Percentiles rank a stretch among this genome's conserved stretches.
phyloP scores from a whole-genome alignment of 768 basidiomycete genomes.

The Lactarius vividus region DNA sequence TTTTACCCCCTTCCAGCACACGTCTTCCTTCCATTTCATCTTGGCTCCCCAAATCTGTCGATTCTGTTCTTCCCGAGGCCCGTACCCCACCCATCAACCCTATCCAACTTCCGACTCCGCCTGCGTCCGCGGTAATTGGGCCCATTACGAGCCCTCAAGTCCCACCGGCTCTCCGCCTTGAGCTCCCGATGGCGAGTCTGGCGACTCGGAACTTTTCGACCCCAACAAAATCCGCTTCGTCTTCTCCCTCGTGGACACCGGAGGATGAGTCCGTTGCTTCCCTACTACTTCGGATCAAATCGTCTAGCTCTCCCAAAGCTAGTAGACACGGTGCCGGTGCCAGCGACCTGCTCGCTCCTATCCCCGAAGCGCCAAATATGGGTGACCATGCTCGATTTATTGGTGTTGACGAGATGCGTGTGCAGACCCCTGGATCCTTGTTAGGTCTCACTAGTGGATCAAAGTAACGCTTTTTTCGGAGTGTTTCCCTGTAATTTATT shows the following conservation, averaged over 20 bases:
- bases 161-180: constrained; percentile 27
- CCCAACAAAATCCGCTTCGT: not conserved
- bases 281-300: constrained; percentile 27
- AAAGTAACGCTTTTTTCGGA: constrained; percentile 9
- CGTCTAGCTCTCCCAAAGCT: constrained; percentile 15
- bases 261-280: constrained; percentile 28
- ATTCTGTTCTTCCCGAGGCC: constrained; percentile 8
- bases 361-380: not conserved
- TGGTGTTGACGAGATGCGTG: constrained; percentile 19
- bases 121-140: constrained; percentile 22
- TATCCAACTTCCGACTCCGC: constrained; percentile 27
- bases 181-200: constrained; percentile 23
- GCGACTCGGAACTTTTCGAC: not conserved
- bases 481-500: constrained; percentile 14
- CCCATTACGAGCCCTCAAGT: constrained; percentile 25
- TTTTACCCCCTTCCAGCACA: constrained; percentile 4
- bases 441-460: constrained; percentile 19
- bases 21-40: constrained; percentile 29
- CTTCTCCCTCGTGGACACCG: constrained; percentile 27
- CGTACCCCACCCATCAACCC: constrained; percentile 10
- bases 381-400: not conserved
- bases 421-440: constrained; percentile 28
- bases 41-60: constrained; percentile 22
- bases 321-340: constrained; percentile 10
- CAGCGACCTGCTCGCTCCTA: constrained; percentile 7